Evolutionary conservation across 768 basidiomycete genomes (phyloP).

Genomic region (Rhodotorula babjevae): DNA sequence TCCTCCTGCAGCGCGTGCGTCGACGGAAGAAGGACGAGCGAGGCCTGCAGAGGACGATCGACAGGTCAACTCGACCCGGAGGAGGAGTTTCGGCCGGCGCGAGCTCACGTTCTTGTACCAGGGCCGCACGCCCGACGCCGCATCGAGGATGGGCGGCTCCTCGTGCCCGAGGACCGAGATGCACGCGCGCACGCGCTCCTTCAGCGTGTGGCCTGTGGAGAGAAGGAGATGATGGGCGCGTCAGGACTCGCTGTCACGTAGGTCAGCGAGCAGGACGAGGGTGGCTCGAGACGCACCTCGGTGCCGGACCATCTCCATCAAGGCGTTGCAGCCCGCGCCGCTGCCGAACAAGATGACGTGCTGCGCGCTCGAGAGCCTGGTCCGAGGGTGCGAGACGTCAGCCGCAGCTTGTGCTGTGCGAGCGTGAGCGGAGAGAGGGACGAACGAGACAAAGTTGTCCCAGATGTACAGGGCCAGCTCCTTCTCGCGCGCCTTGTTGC

Average conservation of each 20-base stretch:
- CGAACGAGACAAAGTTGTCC: conserved; percentile 93
- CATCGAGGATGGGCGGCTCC: conserved; percentile 31
- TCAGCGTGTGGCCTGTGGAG: background rate
- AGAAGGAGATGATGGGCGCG: no score
- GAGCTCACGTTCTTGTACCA: conserved; percentile 38
- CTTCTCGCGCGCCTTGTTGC: conserved; percentile 43
- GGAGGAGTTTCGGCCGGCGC: background rate
- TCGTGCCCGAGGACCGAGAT: conserved; percentile 38
- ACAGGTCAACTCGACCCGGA: background rate
- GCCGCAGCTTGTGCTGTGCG: background rate
- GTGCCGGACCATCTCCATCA: conserved; percentile 67
- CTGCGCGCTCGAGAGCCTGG: conserved; percentile 50
- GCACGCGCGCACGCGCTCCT: conserved; percentile 21
- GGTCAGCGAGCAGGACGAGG: background rate
- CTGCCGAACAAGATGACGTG: conserved; percentile 79
- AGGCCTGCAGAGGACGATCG: background rate
- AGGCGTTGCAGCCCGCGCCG: conserved; percentile 70
- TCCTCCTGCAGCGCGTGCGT: conserved; percentile 36
- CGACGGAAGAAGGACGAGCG: conserved; percentile 21
- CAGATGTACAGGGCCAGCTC: conserved; percentile 78
- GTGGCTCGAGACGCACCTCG: conserved; percentile 53
- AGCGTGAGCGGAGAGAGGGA: background rate
- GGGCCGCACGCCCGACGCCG: conserved; percentile 13
- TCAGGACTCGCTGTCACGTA: no score
- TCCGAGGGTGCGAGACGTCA: no score